A percentile compares a stretch with the other conserved stretches of the same genome.
Conservation (phyloP, 257 asterid genomes). For the Capsicum chinense region DNA sequence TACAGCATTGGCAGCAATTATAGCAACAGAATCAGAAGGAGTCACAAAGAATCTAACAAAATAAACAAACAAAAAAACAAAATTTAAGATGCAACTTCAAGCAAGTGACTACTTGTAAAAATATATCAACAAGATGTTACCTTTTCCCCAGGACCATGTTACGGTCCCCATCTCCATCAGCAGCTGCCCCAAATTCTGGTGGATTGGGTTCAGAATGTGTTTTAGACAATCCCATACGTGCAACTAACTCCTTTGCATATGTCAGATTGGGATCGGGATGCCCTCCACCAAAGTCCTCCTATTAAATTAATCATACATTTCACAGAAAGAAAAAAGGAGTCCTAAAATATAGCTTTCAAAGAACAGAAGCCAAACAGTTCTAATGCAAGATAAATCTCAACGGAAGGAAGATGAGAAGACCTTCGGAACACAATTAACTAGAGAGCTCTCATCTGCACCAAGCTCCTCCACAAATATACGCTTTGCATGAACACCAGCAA, state of each 20-base stretch:
- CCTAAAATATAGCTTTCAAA: neutral
- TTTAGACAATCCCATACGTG: conserved; percentile 93
- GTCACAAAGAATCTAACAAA: conserved; percentile 88
- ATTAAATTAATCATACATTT: conserved; percentile 40
- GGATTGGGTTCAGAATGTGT: conserved; percentile 66
- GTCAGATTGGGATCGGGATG: conserved; percentile 99
- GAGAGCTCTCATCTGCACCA: conserved; percentile 84
- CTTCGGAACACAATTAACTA: conserved; percentile 92
- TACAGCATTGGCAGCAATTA: conserved; percentile 95
- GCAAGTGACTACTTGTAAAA: conserved; percentile 27
- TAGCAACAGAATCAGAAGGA: conserved; percentile 98
- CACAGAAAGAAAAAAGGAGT: neutral
- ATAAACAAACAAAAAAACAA: neutral
- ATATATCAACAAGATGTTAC: conserved; percentile 36
- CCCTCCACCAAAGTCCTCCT: conserved; percentile 99
- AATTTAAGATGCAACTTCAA: conserved; percentile 24
- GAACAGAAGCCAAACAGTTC: neutral
- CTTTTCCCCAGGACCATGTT: conserved; percentile 97
- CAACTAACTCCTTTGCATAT: conserved; percentile 94
- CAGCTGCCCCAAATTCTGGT: conserved; percentile 99
- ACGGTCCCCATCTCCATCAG: conserved; percentile 99
- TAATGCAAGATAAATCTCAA: conserved; percentile 24
- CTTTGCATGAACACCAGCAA: conserved; percentile 94
- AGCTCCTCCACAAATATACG: conserved; percentile 94
- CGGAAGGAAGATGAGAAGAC: conserved; percentile 41